Evolutionary conservation across 805 yeast genomes (phyloP).

Genomic region (Dipodascus geniculatus): DNA sequence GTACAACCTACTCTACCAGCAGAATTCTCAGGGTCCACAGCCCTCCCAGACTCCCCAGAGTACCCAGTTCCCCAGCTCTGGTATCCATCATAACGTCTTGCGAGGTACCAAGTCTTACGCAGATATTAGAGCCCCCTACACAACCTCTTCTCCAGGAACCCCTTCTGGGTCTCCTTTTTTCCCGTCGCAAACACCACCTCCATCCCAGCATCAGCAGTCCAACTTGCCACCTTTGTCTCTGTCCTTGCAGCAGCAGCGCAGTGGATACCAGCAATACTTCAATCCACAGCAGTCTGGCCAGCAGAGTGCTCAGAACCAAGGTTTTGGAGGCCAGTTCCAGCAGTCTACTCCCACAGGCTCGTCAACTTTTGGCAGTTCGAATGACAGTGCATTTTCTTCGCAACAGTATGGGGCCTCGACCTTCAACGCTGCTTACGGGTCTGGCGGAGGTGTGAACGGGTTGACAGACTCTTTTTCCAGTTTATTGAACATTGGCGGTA

Average conservation of each 20-base stretch:
- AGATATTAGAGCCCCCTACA: constrained; percentile 21
- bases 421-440: constrained; percentile 4
- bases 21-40: neutral
- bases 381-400: constrained; percentile 5
- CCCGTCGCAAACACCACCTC: constrained; percentile 18
- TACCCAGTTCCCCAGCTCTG: constrained; percentile 3
- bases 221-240: constrained; percentile 4
- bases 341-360: constrained; percentile 5
- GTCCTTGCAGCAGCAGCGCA: constrained; percentile 6
- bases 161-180: constrained; percentile 16
- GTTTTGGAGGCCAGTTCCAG: neutral
- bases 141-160: constrained; percentile 15
- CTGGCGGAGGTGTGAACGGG: constrained; percentile 6
- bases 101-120: constrained; percentile 26
- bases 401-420: constrained; percentile 5
- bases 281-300: neutral
- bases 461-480: constrained; percentile 15
- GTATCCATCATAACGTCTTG: constrained; percentile 10
- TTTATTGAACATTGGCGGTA: constrained; percentile 13
- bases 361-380: neutral
- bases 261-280: constrained; percentile 7
- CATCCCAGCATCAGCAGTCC: constrained; percentile 2
- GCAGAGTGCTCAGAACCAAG: neutral
- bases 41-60: constrained; percentile 4
- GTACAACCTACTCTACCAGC: neutral